These are phyloP conservation scores for Oxyria digyna DNA, from an alignment of 148 eudicot species.

Conservation along the genomic window DNA sequence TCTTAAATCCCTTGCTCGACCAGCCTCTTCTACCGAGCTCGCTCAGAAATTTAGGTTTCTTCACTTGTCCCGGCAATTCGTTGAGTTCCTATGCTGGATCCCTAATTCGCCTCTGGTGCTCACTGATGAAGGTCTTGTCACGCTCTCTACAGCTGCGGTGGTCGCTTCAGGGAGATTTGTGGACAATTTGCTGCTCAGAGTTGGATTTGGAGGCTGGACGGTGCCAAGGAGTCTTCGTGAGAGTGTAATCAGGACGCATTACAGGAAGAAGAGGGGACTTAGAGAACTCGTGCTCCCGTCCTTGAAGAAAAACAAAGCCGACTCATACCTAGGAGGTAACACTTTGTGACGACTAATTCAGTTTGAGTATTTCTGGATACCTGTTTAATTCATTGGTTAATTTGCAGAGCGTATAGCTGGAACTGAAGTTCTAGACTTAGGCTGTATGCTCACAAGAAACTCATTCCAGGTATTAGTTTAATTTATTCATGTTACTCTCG, in stretches of 20 bases:
- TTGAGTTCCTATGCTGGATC: slow-evolving; percentile 40
- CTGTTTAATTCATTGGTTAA: not conserved
- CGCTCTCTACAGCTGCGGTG: slow-evolving; percentile 23
- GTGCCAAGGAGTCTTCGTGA: slow-evolving; percentile 14
- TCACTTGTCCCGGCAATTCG: slow-evolving; percentile 21
- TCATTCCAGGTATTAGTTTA: not conserved
- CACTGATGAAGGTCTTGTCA: slow-evolving; percentile 17
- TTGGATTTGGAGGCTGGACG: slow-evolving; percentile 10
- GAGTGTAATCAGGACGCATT: slow-evolving; percentile 23
- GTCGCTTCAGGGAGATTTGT: slow-evolving; percentile 19
- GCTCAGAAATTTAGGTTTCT: slow-evolving; percentile 29
- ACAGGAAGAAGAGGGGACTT: slow-evolving; percentile 36
- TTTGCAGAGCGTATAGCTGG: not conserved
- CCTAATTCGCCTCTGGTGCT: slow-evolving; percentile 51
- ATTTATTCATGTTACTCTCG: not conserved
- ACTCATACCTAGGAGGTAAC: slow-evolving; percentile 23
- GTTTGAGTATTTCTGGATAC: not conserved
- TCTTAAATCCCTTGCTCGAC: slow-evolving; percentile 31
- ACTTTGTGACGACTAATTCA: not conserved
- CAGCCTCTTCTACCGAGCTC: slow-evolving; percentile 35
- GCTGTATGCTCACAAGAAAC: not conserved
- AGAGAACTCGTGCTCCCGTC: slow-evolving; percentile 12
- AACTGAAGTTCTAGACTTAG: not conserved
- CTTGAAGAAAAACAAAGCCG: slow-evolving; percentile 18
- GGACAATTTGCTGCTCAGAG: slow-evolving; percentile 19